Base-by-base conservation (phyloP, 2,329 filamentous ascomycete species). In the Teratosphaeriaceae sp. region DNA sequence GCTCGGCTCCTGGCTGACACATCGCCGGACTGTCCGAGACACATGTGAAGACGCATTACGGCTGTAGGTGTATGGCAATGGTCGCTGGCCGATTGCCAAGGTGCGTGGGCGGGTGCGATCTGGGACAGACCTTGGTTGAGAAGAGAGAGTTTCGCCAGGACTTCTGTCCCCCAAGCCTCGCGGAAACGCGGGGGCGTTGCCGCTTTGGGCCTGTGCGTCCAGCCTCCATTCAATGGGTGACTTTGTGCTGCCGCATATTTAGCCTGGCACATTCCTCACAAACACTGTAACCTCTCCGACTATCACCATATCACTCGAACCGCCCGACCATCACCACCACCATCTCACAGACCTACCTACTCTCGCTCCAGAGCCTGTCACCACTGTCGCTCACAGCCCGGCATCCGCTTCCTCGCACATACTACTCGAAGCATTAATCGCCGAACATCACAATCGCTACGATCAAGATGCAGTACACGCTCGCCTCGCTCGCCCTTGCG, bases 401-500 rank as follows among this genome's bases (percentile, higher is more conserved):
- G 16, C 18, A 16, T 40, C 15, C 27, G 35, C 38, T 43, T 43
- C 33, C 30, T 24, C 42, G 43, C 43, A 45, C n/a, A 45, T 45
- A 45, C 38, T 39, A 46, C 42, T 43, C 15, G 31, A 30, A 21
- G n/a, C 34, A 22, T 21, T 39, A 43, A 43, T 39, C 15, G 9
- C 36, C 34, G 9, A 7, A 8, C 8, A 20, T 11, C 15, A 40
- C 46, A 47, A 31, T 44, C 42, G 39, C 42, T 43, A 29, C 29
- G 29, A 13, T 26, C 47, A 51, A 55, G 49, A 65, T 65, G 63
- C 61, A 53, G 48, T 57, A 51, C 59, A 42, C 57, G 35, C 37
- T 61, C 49, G 54, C 66, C 53, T 51, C 68, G 45, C 54, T 78
- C 40, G 68, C 68, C 45, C 64, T 71, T 55, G 65, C 57, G 49